Evolutionary conservation across 1,284 basidiomycete genomes (phyloP).

Genomic region (Albatrellus sp.): DNA sequence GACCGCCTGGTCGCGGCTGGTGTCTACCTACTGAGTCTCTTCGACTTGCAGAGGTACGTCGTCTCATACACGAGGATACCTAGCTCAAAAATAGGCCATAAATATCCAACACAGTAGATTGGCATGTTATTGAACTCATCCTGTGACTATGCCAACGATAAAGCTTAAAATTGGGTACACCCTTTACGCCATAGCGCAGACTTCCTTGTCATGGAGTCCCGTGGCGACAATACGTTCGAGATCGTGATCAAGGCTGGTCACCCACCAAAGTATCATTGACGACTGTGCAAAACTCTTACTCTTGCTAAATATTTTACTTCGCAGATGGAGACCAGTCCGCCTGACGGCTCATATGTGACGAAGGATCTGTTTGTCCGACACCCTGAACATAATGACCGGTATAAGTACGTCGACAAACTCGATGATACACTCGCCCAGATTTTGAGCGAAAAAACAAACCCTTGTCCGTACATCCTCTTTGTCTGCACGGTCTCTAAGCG

Average conservation of each 20-base stretch:
- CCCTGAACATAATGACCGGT: conserved; percentile 25
- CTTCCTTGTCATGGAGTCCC: neutral
- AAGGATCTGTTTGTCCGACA: conserved; percentile 45
- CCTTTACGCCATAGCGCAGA: conserved; percentile 7
- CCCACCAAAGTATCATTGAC: neutral
- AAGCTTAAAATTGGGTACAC: conserved; percentile 46
- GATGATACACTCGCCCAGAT: conserved; percentile 46
- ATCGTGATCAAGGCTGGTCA: neutral
- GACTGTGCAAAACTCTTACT: neutral
- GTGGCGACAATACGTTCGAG: neutral
- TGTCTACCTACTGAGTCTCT: conserved; percentile 40
- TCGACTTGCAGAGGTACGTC: conserved; percentile 27
- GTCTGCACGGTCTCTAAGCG: neutral
- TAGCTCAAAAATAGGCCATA: no score
- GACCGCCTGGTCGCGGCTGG: conserved; percentile 37
- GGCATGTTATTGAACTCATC: conserved; percentile 37
- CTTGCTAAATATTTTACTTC: no score
- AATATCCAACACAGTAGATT: no score
- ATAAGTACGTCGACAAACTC: conserved; percentile 44
- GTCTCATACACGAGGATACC: neutral
- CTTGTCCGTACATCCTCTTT: conserved; percentile 31
- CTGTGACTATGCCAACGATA: conserved; percentile 38
- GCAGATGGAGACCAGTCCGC: conserved; percentile 26
- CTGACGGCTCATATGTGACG: conserved; percentile 46
- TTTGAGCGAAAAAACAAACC: conserved; percentile 47